These are phyloP conservation scores for Lactarius quietus DNA, from an alignment of 768 basidiomycete species.

Conservation along the genomic window DNA sequence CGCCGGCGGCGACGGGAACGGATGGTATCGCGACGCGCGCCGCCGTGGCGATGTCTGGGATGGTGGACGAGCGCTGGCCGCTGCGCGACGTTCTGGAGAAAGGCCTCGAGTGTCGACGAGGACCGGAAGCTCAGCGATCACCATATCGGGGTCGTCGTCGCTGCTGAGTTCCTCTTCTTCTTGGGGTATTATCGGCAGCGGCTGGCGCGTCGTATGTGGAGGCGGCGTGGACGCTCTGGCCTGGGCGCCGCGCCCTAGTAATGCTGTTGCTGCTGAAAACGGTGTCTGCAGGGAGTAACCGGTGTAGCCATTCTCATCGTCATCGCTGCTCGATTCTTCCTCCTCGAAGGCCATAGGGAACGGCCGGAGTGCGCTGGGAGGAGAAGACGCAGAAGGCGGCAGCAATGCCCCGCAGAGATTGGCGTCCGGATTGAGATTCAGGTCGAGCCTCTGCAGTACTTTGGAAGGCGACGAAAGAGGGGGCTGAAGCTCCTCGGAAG, in stretches of 20 bases:
- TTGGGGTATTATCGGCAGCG: slow-evolving; percentile 5
- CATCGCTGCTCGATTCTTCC: slow-evolving; percentile 7
- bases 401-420: background rate
- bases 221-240: background rate
- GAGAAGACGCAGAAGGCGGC: background rate
- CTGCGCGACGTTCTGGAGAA: background rate
- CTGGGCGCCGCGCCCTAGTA: background rate
- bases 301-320: background rate
- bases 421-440: background rate
- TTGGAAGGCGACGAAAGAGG: slow-evolving; percentile 13
- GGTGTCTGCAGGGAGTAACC: background rate
- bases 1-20: background rate
- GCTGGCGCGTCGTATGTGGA: background rate
- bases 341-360: slow-evolving; percentile 20
- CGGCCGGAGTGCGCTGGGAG: background rate
- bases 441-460: slow-evolving; percentile 9
- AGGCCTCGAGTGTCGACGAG: background rate
- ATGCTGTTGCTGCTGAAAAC: background rate
- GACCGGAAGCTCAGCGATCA: slow-evolving; percentile 15
- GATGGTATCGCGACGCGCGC: background rate
- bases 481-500: background rate
- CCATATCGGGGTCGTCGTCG: slow-evolving; percentile 7
- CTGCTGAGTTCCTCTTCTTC: slow-evolving; percentile 13
- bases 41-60: background rate
- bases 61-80: background rate